A percentile compares a stretch with the other conserved stretches of the same genome.
Evolutionary conservation across 805 yeast genomes (phyloP).

Genomic region (Metschnikowia proteae): DNA sequence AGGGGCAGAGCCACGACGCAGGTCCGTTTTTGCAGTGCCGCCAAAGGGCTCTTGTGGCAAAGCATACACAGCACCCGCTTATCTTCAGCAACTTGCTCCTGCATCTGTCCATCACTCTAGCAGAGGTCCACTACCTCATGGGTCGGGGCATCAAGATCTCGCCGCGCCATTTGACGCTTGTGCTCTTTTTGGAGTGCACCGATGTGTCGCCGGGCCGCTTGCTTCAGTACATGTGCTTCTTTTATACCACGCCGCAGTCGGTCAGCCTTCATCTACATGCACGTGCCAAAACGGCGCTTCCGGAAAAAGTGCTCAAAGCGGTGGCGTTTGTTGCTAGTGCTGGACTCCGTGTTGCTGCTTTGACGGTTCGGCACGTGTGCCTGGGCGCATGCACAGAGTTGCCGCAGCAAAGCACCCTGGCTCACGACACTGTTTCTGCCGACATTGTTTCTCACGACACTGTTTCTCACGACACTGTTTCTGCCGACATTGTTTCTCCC

Average conservation of each 20-base stretch:
- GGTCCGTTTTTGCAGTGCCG: constrained; percentile 9
- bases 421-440: background rate
- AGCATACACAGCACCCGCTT: constrained; percentile 9
- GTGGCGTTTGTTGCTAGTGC: background rate
- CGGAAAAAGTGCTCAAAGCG: background rate
- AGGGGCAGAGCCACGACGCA: background rate
- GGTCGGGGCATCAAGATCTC: constrained; percentile 9
- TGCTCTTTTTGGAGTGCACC: constrained; percentile 8
- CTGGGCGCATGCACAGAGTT: background rate
- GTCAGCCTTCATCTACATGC: background rate
- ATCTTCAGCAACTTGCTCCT: constrained; percentile 12
- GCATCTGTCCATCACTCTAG: constrained; percentile 9
- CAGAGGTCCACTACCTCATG: constrained; percentile 19
- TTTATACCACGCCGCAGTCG: constrained; percentile 16
- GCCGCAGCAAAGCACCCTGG: background rate
- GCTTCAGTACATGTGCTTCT: constrained; percentile 12
- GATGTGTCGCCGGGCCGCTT: constrained; percentile 10
- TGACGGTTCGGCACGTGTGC: background rate
- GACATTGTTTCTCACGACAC: too few relatives aligned
- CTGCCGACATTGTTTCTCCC: background rate
- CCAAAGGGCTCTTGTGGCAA: constrained; percentile 15
- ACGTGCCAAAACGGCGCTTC: background rate
- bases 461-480: too few relatives aligned
- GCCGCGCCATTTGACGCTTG: background rate
- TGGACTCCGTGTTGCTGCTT: background rate